phyloP scores from a whole-genome alignment of 148 eudicot genomes.

The Nyssa sinensis region DNA sequence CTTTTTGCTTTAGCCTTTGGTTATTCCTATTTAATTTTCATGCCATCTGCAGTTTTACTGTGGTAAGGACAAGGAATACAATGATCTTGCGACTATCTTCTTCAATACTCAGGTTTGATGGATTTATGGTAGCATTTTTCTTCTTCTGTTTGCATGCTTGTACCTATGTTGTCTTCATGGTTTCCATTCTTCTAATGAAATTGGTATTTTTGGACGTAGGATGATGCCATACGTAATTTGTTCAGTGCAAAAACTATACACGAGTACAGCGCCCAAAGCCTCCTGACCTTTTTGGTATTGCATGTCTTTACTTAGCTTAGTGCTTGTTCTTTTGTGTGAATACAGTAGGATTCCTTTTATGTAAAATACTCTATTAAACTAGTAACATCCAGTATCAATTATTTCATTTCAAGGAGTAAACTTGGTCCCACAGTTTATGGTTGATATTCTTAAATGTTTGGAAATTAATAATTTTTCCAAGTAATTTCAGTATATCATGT shows the following conservation, averaged over 20 bases:
- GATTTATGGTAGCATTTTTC: constrained; percentile 3
- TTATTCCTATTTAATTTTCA: not conserved
- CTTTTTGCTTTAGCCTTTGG: not conserved
- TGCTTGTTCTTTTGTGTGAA: not conserved
- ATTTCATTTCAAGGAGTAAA: not conserved
- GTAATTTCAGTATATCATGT: too few species aligned
- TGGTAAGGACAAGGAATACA: constrained; percentile 68
- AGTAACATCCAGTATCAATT: not conserved
- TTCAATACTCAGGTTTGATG: constrained; percentile 89
- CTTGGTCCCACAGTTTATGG: too few species aligned
- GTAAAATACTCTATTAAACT: not conserved
- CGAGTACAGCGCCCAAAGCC: constrained; percentile 92
- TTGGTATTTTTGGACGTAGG: constrained; percentile 50
- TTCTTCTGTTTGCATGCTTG: constrained; percentile 5
- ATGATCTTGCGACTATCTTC: constrained; percentile 98
- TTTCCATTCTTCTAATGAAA: constrained; percentile 10
- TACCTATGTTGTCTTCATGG: not conserved
- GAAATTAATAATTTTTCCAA: not conserved
- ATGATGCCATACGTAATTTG: constrained; percentile 97
- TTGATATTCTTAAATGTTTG: not conserved
- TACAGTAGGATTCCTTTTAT: not conserved
- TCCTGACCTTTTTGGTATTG: constrained; percentile 96
- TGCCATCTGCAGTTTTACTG: constrained; percentile 68
- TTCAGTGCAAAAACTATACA: constrained; percentile 97
- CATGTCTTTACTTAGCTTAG: too few species aligned